phyloP scores from a whole-genome alignment of 2,329 filamentous ascomycete species.

The Arthrobotrys sphaeroides region DNA sequence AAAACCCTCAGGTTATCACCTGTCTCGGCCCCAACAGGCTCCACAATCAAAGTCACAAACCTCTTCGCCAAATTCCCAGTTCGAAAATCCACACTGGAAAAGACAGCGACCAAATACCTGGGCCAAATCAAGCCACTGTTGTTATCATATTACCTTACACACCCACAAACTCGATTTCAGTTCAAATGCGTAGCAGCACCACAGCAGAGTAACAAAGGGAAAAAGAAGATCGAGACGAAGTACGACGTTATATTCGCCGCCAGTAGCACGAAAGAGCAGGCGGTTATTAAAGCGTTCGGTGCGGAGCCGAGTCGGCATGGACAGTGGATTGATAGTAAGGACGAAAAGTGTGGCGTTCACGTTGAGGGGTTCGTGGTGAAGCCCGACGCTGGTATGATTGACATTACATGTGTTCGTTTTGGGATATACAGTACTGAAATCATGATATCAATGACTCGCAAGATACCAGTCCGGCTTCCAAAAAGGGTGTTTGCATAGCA shows the following conservation, averaged over 20 bases:
- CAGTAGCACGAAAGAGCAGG: conserved; percentile 65
- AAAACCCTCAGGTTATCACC: conserved; percentile 61
- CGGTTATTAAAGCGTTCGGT: conserved; percentile 68
- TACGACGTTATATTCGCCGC: conserved; percentile 69
- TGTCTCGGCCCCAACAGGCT: conserved; percentile 69
- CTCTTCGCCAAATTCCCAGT: conserved; percentile 71
- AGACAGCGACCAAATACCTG: conserved; percentile 31
- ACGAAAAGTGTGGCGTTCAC: conserved; percentile 14
- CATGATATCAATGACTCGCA: background rate
- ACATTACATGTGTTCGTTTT: background rate
- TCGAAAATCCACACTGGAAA: conserved; percentile 61
- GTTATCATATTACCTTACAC: conserved; percentile 70
- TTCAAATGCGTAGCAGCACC: conserved; percentile 62
- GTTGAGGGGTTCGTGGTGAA: conserved; percentile 56
- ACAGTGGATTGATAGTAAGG: conserved; percentile 24
- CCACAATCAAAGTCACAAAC: conserved; percentile 68
- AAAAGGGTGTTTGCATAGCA: conserved; percentile 52
- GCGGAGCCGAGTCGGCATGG: conserved; percentile 62
- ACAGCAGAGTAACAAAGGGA: conserved; percentile 36
- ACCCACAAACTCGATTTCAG: conserved; percentile 68
- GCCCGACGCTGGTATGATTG: conserved; percentile 27
- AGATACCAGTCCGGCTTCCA: conserved; percentile 42
- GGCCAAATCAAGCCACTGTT: conserved; percentile 62
- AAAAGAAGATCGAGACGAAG: conserved; percentile 62
- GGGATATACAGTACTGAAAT: background rate